phyloP scores from a whole-genome alignment of 2,329 filamentous ascomycete genomes.

The Colletotrichum viniferum region DNA sequence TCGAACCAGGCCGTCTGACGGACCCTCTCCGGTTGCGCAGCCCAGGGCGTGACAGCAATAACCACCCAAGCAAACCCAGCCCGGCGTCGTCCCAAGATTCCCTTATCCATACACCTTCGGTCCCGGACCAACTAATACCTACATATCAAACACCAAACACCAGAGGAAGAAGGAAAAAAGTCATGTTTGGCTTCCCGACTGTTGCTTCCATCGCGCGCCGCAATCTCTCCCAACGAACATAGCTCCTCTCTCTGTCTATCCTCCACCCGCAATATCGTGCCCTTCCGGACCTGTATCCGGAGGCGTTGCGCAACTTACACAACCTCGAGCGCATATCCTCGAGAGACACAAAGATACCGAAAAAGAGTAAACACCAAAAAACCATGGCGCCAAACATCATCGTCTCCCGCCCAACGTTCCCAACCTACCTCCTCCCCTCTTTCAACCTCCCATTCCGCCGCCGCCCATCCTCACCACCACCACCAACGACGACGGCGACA shows the following conservation, averaged over 20 bases:
- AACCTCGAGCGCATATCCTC: background rate
- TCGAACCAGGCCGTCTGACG: background rate
- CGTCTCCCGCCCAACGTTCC: constrained; percentile 50
- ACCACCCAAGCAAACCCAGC: background rate
- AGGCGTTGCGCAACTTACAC: background rate
- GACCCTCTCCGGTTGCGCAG: background rate
- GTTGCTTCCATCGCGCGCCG: background rate
- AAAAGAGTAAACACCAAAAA: background rate
- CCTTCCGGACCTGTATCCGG: background rate
- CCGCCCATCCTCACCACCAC: constrained; percentile 34
- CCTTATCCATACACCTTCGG: background rate
- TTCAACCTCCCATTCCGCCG: constrained; percentile 53
- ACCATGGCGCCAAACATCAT: constrained; percentile 32
- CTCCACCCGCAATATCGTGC: background rate
- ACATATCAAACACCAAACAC: background rate
- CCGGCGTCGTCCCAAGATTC: background rate
- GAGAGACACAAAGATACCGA: background rate
- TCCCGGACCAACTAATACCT: background rate
- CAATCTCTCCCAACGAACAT: background rate
- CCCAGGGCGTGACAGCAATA: background rate
- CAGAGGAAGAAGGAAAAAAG: background rate
- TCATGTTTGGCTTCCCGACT: background rate
- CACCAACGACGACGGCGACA: background rate
- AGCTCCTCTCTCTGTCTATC: background rate
- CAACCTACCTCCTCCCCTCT: constrained; percentile 56